Evolutionary conservation across 192 early-diverging fungal genomes (phyloP).

Genomic region (Phycomyces blakesleeanus): DNA sequence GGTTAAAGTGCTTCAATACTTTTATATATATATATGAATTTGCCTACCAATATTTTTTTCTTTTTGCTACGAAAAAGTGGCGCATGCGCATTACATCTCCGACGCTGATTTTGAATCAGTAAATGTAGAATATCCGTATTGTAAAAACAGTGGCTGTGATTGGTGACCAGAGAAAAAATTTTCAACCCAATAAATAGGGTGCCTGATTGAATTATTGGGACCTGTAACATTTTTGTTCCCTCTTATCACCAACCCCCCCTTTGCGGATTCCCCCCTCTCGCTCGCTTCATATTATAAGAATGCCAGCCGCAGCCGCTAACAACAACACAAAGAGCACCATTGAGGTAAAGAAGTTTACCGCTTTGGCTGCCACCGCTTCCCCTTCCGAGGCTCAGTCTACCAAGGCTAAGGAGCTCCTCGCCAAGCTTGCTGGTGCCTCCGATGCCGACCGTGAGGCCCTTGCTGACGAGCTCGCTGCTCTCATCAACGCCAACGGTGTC

Average conservation of each 20-base stretch:
- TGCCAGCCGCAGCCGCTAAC: slow-evolving; percentile 31
- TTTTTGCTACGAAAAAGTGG: no score
- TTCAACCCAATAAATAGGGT: no score
- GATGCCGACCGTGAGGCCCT: slow-evolving; percentile 27
- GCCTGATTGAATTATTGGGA: slow-evolving; percentile 12
- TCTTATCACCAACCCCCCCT: slow-evolving; percentile 14
- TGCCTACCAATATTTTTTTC: no score
- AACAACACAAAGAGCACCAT: slow-evolving; percentile 24
- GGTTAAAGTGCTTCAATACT: no score
- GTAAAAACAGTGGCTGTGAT: no score
- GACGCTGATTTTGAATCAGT: no score
- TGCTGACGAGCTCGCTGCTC: slow-evolving; percentile 30
- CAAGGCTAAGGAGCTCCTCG: slow-evolving; percentile 29
- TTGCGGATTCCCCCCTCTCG: slow-evolving; percentile 6
- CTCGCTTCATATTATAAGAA: slow-evolving; percentile 17
- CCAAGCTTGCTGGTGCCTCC: slow-evolving; percentile 26
- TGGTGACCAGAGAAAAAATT: no score
- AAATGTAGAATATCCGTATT: no score
- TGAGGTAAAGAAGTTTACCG: slow-evolving; percentile 27
- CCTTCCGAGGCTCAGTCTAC: slow-evolving; percentile 25
- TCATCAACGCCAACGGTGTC: slow-evolving; percentile 54
- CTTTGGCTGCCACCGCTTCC: slow-evolving; percentile 10
- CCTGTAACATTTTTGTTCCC: slow-evolving; percentile 1
- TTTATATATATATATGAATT: no score
- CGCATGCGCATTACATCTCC: no score